phyloP scores from a whole-genome alignment of 176 grass and related monocot genomes.

The Avena sativa region DNA sequence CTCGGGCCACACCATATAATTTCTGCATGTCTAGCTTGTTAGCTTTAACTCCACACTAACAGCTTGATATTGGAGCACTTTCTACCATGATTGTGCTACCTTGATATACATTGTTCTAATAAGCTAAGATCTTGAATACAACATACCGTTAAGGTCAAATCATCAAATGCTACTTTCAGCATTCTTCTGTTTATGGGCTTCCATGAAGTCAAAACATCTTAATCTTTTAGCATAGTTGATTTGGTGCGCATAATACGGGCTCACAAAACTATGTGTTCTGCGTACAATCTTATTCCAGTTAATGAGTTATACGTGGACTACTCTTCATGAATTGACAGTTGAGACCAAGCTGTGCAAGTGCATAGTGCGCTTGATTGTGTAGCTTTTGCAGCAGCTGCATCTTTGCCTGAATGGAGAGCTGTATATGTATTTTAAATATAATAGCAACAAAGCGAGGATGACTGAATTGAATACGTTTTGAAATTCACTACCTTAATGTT shows the following conservation, averaged over 20 bases:
- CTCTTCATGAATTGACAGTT: slow-evolving; percentile 5
- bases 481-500: not conserved
- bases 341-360: not conserved
- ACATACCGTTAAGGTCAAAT: slow-evolving; percentile 14
- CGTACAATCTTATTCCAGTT: slow-evolving; percentile 2
- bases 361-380: not conserved
- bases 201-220: not conserved
- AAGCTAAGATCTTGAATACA: not conserved
- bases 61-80: not conserved
- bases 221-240: slow-evolving; percentile 8
- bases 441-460: not conserved
- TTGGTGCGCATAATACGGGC: not conserved
- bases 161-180: not conserved
- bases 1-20: not conserved
- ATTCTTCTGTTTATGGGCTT: not conserved
- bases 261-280: slow-evolving; percentile 10
- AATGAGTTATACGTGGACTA: slow-evolving; percentile 5
- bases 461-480: not conserved
- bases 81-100: not conserved
- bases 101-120: not conserved
- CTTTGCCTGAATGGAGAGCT: not conserved
- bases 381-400: slow-evolving; percentile 33
- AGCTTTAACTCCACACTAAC: slow-evolving; percentile 3
- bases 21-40: not conserved
- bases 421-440: not conserved